Evolutionary conservation across 2,329 filamentous ascomycete genomes (phyloP).

Genomic region (Colletotrichum cereale): DNA sequence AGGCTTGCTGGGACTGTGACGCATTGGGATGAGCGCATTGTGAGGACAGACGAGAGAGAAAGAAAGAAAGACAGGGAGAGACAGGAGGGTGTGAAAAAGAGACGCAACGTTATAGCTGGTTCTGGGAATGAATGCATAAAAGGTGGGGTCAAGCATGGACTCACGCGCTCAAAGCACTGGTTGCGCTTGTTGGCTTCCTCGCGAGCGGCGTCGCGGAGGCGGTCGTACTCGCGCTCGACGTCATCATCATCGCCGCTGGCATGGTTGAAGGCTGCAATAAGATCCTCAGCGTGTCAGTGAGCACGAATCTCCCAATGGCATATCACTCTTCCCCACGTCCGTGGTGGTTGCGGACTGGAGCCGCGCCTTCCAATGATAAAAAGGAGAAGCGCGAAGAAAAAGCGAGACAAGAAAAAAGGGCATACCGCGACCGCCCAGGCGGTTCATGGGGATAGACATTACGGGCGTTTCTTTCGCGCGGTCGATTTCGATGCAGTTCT

Average conservation of each 20-base stretch:
- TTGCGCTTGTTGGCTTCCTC: constrained; percentile 83
- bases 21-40: constrained; percentile 8
- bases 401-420: neutral
- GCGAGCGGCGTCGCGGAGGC: constrained; percentile 85
- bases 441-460: constrained; percentile 42
- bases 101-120: neutral
- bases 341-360: constrained; percentile 23
- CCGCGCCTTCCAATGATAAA: constrained; percentile 16
- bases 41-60: neutral
- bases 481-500: neutral
- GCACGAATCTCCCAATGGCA: neutral
- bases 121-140: neutral
- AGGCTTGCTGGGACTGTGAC: constrained; percentile 79
- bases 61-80: too few relatives aligned
- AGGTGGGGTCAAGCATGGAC: constrained; percentile 42
- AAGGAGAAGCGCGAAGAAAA: constrained; percentile 11
- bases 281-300: constrained; percentile 11
- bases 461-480: neutral
- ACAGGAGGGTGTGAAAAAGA: neutral
- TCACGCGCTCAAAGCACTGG: constrained; percentile 80
- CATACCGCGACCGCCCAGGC: constrained; percentile 42
- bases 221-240: constrained; percentile 90
- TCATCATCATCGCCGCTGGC: constrained; percentile 71
- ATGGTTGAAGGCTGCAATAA: constrained; percentile 79
- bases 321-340: neutral